These are phyloP conservation scores for Penicillium diatomitis DNA, from an alignment of 495 filamentous ascomycete species.

Conservation along the genomic window DNA sequence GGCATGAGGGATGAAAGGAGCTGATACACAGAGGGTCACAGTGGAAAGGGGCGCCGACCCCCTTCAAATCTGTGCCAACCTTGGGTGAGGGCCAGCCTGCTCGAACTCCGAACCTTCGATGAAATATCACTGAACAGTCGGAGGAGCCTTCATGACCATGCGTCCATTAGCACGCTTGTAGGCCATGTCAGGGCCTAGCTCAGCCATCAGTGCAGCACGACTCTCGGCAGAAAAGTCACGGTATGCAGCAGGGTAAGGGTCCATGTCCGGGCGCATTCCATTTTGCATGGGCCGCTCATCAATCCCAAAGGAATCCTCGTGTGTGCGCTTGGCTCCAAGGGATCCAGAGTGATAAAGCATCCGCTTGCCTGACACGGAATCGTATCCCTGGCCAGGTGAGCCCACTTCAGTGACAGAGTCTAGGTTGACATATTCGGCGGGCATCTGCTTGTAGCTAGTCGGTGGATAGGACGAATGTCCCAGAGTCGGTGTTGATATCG, in stretches of 20 bases:
- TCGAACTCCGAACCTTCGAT: not conserved
- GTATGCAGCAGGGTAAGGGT: constrained; percentile 16
- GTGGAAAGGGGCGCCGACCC: no score
- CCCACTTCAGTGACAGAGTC: constrained; percentile 17
- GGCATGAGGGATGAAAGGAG: no score
- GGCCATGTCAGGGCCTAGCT: constrained; percentile 32
- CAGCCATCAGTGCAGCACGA: constrained; percentile 22
- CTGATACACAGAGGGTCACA: no score
- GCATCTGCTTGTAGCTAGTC: constrained; percentile 15
- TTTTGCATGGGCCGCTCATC: constrained; percentile 39
- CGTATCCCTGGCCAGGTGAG: constrained; percentile 18
- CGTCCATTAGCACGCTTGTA: constrained; percentile 44
- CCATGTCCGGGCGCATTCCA: constrained; percentile 42
- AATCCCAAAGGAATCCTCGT: constrained; percentile 35
- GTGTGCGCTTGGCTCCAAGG: constrained; percentile 25
- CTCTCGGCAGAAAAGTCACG: constrained; percentile 24
- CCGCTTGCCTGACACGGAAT: constrained; percentile 19
- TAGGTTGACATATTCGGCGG: constrained; percentile 16
- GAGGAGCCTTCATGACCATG: constrained; percentile 27
- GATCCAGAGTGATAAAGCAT: constrained; percentile 27
- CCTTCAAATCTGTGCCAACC: no score
- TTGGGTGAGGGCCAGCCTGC: not conserved
- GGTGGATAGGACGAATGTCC: constrained; percentile 14
- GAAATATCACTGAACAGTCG: constrained; percentile 8
- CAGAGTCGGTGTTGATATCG: constrained; percentile 19